Base-by-base conservation (phyloP, 73 alveolate genomes). In the Urostyla sp. region DNA sequence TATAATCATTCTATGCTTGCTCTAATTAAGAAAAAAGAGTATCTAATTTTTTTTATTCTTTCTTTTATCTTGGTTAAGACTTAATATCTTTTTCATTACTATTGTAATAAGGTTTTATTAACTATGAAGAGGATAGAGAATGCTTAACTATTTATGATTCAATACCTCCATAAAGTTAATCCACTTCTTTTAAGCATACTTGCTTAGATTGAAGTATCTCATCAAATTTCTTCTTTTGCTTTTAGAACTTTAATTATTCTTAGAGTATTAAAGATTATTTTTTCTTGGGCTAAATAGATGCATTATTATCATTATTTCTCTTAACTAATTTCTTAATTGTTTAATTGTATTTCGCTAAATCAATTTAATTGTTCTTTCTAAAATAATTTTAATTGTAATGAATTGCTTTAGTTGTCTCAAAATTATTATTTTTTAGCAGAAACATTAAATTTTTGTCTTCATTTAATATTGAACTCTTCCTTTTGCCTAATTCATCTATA, bases 151-250 rank as follows among this genome's bases (percentile, higher is more conserved):
- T 36, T 21, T 6, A 15, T n/a, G 79, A 43, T 20, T 63, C 79
- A 15, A 63, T 63, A 63, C 44, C 44, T 6, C 20, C 8, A 32
- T 63, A 63, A 38, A 63, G 20, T 16, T 0, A 26, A 35, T 63
- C 79, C 23, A 13, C 18, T 8, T 63, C 79, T 40, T 63, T 63
- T n/a, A 63, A 3, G 13, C 37, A 57, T 7, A 43, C 31, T 23
- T 50, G 27, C 27, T 63, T 63, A 1, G 58, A 44, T 8, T 34
- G 7, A 10, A 63, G 60, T 43, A 63, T 34, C 30, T 40, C 3
- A 43, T 63, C 60, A 38, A 63, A 63, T 46, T 63, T 38, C 44
- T 63, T 5, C 21, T 32, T 36, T 32, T 63, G 37, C 21, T 43
- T 63, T 31, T 10, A 20, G 26, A 7, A 63, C 7, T 63, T 44